Percentiles rank a stretch among this genome's conserved stretches.
Evolutionary conservation across 768 basidiomycete species (phyloP).

Genomic region (Termitomyces sp.): DNA sequence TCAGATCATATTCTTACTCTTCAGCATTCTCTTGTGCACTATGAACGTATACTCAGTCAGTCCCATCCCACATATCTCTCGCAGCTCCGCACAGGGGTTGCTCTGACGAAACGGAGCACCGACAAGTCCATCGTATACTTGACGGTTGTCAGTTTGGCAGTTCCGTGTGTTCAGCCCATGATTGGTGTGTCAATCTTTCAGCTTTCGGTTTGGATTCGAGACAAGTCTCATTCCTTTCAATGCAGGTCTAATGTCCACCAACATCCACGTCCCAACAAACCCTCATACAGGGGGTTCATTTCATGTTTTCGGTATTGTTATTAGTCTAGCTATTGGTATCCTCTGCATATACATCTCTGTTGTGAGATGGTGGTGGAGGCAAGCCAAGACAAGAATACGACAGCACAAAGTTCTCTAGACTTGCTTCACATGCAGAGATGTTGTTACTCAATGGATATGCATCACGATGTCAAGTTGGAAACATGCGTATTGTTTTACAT

Average conservation of each 20-base stretch:
- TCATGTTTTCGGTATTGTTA: conserved; percentile 51
- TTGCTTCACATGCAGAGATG: not conserved
- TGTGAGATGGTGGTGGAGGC: conserved; percentile 61
- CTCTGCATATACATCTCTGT: conserved; percentile 36
- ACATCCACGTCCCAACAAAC: conserved; percentile 61
- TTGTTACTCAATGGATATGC: not conserved
- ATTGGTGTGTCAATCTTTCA: conserved; percentile 36
- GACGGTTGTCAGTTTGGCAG: conserved; percentile 59
- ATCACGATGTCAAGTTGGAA: no score
- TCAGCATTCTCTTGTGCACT: conserved; percentile 78
- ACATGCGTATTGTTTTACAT: no score
- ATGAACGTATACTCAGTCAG: conserved; percentile 84
- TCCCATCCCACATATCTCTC: conserved; percentile 84
- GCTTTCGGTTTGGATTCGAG: not conserved
- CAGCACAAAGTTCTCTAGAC: not conserved
- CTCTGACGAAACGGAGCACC: conserved; percentile 51
- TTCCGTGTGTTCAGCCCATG: conserved; percentile 57
- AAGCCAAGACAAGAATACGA: conserved; percentile 36
- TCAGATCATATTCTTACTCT: conserved; percentile 87
- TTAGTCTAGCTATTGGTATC: conserved; percentile 40
- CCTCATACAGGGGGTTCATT: conserved; percentile 28
- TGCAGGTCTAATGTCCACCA: conserved; percentile 64
- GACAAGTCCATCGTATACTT: conserved; percentile 66
- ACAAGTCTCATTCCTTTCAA: not conserved
- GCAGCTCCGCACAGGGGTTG: conserved; percentile 61